Base-by-base conservation (phyloP, 371 early-diverging fungal species). In the Mycotypha africana region DNA sequence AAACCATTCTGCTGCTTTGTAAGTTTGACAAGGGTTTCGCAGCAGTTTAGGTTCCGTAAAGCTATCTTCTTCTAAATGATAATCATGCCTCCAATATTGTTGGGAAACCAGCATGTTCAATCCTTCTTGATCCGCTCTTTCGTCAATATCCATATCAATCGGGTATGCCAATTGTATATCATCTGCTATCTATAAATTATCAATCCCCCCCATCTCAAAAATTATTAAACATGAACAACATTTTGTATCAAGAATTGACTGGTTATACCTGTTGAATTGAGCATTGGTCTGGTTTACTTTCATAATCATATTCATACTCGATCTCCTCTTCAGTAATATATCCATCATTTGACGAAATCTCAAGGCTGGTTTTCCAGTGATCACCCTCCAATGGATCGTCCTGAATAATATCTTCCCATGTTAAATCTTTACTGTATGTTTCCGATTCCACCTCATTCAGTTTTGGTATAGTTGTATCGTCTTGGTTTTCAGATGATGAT, bases 311-410 rank as follows among this genome's bases (percentile, higher is more conserved):
- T n/a, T 57, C 56, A 26, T 23, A 38, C 4, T 23, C 38, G 31
- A 23, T 30, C n/a, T 42, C 24, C 12, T 51, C 50, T 24, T 57
- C 65, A 3, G 30, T 39, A 2, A n/a, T n/a, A n/a, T n/a, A n/a
- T n/a, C n/a, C n/a, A n/a, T n/a, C n/a, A n/a, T n/a, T n/a, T n/a
- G 42, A 33, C 7, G 22, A 6, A 10, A 49, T 49, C 7, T 47
- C 48, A 15, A 53, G 30, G 50, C 49, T 54, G 14, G 47, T 47
- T 21, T 56, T 24, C 67, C 67, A 67, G 36, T 67, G 67, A 47
- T 63, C 63, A 0, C 67, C 67, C 24, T 58, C 44, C 17, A 63
- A 41, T 5, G 67, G 67, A 16, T 60, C 60, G 14, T 67, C 64
- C 12, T 38, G 26, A 4, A 67, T 24, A 8, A 59, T 38, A 11